These are phyloP conservation scores for Sphaerosporella brunnea DNA, from an alignment of 495 filamentous ascomycete genomes.

Conservation along the genomic window DNA sequence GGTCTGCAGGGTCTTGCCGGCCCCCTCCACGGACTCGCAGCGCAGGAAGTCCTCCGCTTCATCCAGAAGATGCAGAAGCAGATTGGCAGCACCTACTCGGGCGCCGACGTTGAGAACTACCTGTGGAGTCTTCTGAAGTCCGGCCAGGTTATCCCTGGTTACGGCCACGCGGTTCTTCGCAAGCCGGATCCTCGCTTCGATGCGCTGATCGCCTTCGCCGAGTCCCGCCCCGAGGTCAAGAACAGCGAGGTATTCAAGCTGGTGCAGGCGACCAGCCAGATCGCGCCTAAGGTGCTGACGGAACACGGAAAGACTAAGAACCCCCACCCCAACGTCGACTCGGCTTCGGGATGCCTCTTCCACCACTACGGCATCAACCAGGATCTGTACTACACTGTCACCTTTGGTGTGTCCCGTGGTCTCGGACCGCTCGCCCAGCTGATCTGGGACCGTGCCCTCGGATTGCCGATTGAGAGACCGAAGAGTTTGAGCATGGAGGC, in stretches of 20 bases:
- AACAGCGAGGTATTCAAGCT: conserved; percentile 95
- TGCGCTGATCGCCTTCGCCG: conserved; percentile 90
- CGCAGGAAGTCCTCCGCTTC: conserved; percentile 99
- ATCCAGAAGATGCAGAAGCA: conserved; percentile 95
- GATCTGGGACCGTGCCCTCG: conserved; percentile 88
- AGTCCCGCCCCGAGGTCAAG: conserved; percentile 52
- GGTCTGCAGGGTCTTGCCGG: conserved; percentile 95
- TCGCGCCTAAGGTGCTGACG: conserved; percentile 88
- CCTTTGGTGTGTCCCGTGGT: conserved; percentile 84
- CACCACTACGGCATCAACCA: conserved; percentile 77
- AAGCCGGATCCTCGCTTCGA: conserved; percentile 98
- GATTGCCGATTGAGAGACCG: conserved; percentile 78
- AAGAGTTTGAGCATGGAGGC: conserved; percentile 26
- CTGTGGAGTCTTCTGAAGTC: conserved; percentile 91
- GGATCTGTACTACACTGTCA: conserved; percentile 93
- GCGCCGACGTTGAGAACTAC: conserved; percentile 91
- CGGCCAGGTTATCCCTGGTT: conserved; percentile 91
- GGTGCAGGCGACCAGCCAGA: conserved; percentile 98
- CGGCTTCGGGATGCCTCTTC: conserved; percentile 79
- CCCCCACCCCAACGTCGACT: conserved; percentile 92
- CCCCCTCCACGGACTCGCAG: conserved; percentile 94
- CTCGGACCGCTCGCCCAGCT: conserved; percentile 83
- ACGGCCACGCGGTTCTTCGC: conserved; percentile 95
- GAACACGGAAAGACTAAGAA: conserved; percentile 99
- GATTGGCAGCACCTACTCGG: conserved; percentile 83